A percentile compares a stretch with the other conserved stretches of the same genome.
Evolutionary conservation across 345 rosid species (phyloP).

Genomic region (Dipteronia sinensis): DNA sequence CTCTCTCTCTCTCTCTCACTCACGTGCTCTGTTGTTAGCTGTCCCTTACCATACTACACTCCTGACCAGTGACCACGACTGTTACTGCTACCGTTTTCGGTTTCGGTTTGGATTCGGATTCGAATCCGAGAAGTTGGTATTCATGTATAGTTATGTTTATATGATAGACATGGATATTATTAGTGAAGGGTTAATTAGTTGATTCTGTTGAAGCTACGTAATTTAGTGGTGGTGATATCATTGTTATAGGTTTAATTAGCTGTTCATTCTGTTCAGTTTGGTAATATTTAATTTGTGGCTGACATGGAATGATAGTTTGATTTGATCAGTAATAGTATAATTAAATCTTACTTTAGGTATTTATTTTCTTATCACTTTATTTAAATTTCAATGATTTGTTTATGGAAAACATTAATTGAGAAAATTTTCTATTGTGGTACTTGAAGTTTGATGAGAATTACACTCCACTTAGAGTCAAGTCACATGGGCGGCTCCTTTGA

Average conservation of each 20-base stretch:
- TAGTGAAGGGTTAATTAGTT: too few species aligned
- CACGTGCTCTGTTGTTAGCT: constrained; percentile 20
- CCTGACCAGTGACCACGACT: constrained; percentile 1
- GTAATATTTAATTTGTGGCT: too few species aligned
- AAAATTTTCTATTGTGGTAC: not conserved
- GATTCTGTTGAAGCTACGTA: too few species aligned
- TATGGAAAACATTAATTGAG: not conserved
- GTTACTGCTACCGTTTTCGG: not conserved
- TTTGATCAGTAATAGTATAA: not conserved
- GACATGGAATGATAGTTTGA: too few species aligned
- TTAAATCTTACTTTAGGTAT: not conserved
- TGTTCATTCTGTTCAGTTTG: too few species aligned
- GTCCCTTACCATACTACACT: constrained; percentile 12
- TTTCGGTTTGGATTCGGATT: too few species aligned
- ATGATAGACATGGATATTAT: too few species aligned
- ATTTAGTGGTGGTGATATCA: too few species aligned
- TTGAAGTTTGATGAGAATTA: not conserved
- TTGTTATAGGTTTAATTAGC: too few species aligned
- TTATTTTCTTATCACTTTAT: too few species aligned
- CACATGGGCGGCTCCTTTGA: not conserved
- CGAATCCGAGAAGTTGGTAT: too few species aligned
- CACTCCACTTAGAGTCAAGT: not conserved
- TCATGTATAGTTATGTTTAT: too few species aligned
- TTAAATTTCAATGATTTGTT: not conserved
- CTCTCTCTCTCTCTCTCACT: not conserved